A percentile compares a stretch with the other conserved stretches of the same genome.
Evolutionary conservation across 202 grass and related monocot genomes (phyloP).

Genomic region (Setaria italica): DNA sequence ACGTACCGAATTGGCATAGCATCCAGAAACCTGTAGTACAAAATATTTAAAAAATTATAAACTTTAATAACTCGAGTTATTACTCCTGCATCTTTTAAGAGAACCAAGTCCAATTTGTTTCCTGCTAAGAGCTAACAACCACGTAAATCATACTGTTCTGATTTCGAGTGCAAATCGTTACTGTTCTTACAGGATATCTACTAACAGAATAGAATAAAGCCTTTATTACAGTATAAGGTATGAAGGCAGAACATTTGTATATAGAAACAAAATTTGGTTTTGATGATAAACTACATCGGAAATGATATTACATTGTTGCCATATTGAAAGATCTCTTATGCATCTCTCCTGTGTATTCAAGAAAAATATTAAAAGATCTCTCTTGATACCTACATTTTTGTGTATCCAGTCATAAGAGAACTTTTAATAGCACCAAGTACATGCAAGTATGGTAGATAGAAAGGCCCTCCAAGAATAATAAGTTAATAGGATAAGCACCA

Average conservation of each 20-base stretch:
- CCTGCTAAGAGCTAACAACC: not conserved
- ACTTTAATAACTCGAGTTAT: not conserved
- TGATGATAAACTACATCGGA: not conserved
- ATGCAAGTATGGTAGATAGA: not conserved
- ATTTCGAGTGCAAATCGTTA: constrained; percentile 7
- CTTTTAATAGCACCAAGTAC: not conserved
- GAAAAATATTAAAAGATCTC: not conserved
- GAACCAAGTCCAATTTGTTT: not conserved
- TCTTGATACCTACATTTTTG: not conserved
- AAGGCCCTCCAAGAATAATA: not conserved
- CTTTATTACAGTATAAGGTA: not conserved
- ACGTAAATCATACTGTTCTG: not conserved
- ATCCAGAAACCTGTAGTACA: not conserved
- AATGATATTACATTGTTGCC: not conserved
- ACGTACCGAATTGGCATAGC: not conserved
- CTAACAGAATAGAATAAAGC: not conserved
- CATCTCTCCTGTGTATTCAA: too few relatives aligned
- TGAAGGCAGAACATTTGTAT: not conserved
- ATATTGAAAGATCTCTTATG: not conserved
- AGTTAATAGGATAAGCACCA: not conserved
- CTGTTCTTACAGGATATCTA: not conserved
- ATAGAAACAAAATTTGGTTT: not conserved
- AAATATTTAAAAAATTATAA: not conserved
- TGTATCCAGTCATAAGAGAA: not conserved
- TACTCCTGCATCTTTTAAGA: constrained; percentile 10